Percentiles rank a stretch among this genome's conserved stretches.
These are phyloP conservation scores for Blastocystis sp. DNA, from an alignment of 352 stramenopile genomes.

Conservation along the genomic window DNA sequence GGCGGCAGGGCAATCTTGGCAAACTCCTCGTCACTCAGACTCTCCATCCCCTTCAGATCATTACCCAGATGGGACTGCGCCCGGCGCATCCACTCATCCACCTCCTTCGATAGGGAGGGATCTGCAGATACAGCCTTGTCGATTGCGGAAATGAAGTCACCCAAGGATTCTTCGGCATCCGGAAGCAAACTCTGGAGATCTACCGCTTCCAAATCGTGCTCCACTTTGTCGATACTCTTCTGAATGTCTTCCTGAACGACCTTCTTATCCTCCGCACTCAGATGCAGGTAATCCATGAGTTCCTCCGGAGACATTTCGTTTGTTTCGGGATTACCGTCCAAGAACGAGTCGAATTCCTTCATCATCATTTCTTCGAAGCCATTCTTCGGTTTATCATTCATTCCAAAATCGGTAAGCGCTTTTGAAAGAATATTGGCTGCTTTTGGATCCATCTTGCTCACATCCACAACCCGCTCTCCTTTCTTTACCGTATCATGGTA, in stretches of 20 bases:
- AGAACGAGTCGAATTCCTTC: not conserved
- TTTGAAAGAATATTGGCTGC: not conserved
- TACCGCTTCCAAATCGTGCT: not conserved
- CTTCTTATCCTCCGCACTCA: conserved; percentile 22
- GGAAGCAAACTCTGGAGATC: conserved; percentile 38
- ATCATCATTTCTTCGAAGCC: conserved; percentile 24
- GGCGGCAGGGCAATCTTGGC: conserved; percentile 2
- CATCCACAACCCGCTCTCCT: not conserved
- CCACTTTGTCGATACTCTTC: conserved; percentile 2
- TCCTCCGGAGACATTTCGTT: conserved; percentile 40
- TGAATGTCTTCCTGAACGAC: conserved; percentile 11
- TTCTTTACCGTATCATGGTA: not conserved
- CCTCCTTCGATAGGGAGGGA: conserved; percentile 18
- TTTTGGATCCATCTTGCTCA: not conserved
- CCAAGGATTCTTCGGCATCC: not conserved
- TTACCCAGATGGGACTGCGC: not conserved
- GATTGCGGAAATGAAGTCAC: not conserved
- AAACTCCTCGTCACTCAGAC: conserved; percentile 59
- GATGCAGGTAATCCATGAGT: conserved; percentile 15
- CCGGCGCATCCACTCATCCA: conserved; percentile 12
- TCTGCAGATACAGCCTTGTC: conserved; percentile 4
- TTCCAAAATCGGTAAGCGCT: conserved; percentile 6
- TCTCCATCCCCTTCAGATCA: conserved; percentile 46
- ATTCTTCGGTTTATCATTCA: not conserved
- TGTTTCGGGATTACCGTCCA: conserved; percentile 7